These are phyloP conservation scores for Aspergillus sclerotialis DNA, from an alignment of 2,329 filamentous ascomycete genomes.

Conservation along the genomic window DNA sequence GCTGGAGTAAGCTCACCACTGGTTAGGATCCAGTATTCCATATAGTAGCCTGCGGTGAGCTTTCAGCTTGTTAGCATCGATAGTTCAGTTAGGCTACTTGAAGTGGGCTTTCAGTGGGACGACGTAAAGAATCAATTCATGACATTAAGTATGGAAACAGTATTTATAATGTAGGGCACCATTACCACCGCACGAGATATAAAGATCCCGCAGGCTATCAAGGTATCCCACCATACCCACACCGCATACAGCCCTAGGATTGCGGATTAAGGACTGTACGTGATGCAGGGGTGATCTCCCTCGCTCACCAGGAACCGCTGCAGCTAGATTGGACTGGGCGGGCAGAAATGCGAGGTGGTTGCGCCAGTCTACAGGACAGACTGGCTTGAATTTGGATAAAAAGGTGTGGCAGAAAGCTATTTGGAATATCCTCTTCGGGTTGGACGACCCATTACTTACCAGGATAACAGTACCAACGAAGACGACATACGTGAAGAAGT, in stretches of 20 bases:
- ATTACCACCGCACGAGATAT: conserved; percentile 56
- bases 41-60: conserved; percentile 34
- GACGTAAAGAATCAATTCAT: conserved; percentile 10
- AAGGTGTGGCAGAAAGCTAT: conserved; percentile 9
- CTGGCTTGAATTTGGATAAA: conserved; percentile 12
- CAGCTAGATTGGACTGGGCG: conserved; percentile 66
- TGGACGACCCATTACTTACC: conserved; percentile 56
- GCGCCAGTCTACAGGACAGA: conserved; percentile 1
- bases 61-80: conserved; percentile 26
- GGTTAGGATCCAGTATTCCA: conserved; percentile 30
- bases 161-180: conserved; percentile 56
- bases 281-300: conserved; percentile 70
- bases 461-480: conserved; percentile 66
- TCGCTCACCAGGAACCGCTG: conserved; percentile 78
- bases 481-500: conserved; percentile 71
- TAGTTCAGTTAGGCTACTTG: conserved; percentile 14
- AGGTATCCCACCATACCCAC: conserved; percentile 70
- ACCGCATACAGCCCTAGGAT: conserved; percentile 55
- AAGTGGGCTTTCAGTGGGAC: conserved; percentile 4
- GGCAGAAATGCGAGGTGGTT: conserved; percentile 66
- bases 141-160: conserved; percentile 15
- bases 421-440: conserved; percentile 10
- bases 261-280: conserved; percentile 55
- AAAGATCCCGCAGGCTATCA: conserved; percentile 51
- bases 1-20: conserved; percentile 22